Evolutionary conservation across 1,284 basidiomycete species (phyloP).

Genomic region (Moniliophthora roreri): DNA sequence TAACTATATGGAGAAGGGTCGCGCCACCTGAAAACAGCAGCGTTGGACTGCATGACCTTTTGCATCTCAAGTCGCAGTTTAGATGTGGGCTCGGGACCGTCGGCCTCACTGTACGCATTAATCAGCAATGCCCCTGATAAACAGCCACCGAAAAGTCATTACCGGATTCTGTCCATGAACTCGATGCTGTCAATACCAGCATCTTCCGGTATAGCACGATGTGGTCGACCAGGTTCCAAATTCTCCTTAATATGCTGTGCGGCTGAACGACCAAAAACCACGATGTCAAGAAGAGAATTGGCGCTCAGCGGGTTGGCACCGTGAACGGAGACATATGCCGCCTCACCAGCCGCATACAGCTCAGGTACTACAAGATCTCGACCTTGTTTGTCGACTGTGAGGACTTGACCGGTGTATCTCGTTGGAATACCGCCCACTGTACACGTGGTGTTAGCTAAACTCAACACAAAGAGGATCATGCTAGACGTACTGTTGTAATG

Average conservation of each 20-base stretch:
- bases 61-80: constrained; percentile 96
- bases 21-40: constrained; percentile 81
- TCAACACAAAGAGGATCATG: constrained; percentile 19
- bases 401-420: constrained; percentile 96
- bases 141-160: neutral
- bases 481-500: constrained; percentile 85
- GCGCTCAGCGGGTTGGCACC: constrained; percentile 99
- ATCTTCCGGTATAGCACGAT: constrained; percentile 87
- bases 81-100: constrained; percentile 85
- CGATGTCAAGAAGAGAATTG: constrained; percentile 98
- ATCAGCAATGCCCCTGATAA: neutral
- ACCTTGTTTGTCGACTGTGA: constrained; percentile 85
- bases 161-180: constrained; percentile 88
- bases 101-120: constrained; percentile 69
- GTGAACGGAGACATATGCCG: constrained; percentile 98
- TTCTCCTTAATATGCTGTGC: constrained; percentile 98
- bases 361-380: constrained; percentile 96
- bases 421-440: constrained; percentile 99
- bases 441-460: neutral
- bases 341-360: constrained; percentile 98
- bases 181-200: constrained; percentile 87
- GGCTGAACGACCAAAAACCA: constrained; percentile 98
- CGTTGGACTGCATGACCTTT: constrained; percentile 97
- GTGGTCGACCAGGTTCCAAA: constrained; percentile 86
- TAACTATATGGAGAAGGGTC: neutral